Evolutionary conservation across 495 filamentous ascomycete species (phyloP).

Genomic region (Parmelia sp.): DNA sequence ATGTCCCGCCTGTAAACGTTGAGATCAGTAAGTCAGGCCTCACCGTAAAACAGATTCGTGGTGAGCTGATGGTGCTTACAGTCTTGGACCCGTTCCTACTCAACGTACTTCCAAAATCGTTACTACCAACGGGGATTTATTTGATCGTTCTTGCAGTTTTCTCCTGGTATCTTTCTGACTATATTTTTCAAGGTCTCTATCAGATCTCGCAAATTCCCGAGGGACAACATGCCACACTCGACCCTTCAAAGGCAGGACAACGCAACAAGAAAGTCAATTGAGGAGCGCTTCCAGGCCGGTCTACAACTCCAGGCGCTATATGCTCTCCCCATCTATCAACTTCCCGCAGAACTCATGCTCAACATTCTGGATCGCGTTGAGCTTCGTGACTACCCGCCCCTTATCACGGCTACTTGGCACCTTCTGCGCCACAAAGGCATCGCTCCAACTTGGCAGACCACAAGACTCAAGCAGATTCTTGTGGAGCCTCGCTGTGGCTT

Average conservation of each 20-base stretch:
- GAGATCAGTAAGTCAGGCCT: constrained; percentile 56
- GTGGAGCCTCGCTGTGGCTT: constrained; percentile 21
- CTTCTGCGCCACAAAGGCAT: constrained; percentile 29
- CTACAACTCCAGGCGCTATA: constrained; percentile 17
- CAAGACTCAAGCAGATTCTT: constrained; percentile 16
- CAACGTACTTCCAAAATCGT: constrained; percentile 63
- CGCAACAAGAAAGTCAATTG: constrained; percentile 17
- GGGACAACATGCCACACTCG: constrained; percentile 8
- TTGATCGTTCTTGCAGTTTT: constrained; percentile 49
- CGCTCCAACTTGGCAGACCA: constrained; percentile 20
- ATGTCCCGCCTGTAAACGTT: constrained; percentile 65
- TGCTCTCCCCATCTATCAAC: constrained; percentile 27
- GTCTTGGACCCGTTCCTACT: constrained; percentile 79
- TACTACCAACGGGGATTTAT: constrained; percentile 60
- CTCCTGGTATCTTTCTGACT: constrained; percentile 42
- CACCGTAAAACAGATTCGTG: constrained; percentile 6
- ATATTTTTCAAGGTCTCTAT: constrained; percentile 20
- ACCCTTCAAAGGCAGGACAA: constrained; percentile 6
- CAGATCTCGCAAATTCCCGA: neutral
- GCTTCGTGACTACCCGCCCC: constrained; percentile 33
- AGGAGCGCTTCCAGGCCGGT: constrained; percentile 18
- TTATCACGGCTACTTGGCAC: constrained; percentile 37
- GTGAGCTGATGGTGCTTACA: constrained; percentile 22
- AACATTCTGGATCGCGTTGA: constrained; percentile 34
- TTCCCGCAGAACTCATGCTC: constrained; percentile 40